Evolutionary conservation across 2,329 filamentous ascomycete genomes (phyloP).

Genomic region (Venturia nashicola): DNA sequence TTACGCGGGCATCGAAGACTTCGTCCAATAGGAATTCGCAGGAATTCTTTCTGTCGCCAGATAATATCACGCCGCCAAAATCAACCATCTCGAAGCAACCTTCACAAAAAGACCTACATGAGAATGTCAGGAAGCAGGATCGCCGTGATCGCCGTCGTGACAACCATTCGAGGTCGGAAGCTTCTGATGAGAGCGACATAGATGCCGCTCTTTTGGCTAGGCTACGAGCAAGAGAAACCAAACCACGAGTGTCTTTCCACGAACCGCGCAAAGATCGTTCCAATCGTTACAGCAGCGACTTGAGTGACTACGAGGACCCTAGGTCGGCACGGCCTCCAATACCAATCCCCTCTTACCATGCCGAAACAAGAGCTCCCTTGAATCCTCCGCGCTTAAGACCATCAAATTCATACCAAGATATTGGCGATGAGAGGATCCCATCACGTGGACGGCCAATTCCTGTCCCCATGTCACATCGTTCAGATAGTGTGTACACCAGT

Average conservation of each 20-base stretch:
- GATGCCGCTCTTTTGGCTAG: background rate
- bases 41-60: conserved; percentile 36
- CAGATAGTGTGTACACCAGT: conserved; percentile 3
- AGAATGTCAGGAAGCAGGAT: conserved; percentile 18
- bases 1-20: conserved; percentile 24
- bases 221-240: background rate
- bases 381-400: background rate
- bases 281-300: background rate
- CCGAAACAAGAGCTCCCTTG: background rate
- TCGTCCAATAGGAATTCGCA: conserved; percentile 21
- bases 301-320: conserved; percentile 2
- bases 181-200: conserved; percentile 7
- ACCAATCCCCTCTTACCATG: background rate
- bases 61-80: conserved; percentile 29
- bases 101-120: conserved; percentile 21
- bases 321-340: background rate
- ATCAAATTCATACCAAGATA: background rate
- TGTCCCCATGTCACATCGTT: background rate
- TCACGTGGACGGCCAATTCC: background rate
- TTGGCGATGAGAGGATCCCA: background rate
- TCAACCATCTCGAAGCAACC: conserved; percentile 16
- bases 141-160: background rate
- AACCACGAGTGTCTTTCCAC: conserved; percentile 2
- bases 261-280: background rate
- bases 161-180: background rate